Evolutionary conservation across 2,329 filamentous ascomycete genomes (phyloP).

Genomic region (Monilinia laxa): DNA sequence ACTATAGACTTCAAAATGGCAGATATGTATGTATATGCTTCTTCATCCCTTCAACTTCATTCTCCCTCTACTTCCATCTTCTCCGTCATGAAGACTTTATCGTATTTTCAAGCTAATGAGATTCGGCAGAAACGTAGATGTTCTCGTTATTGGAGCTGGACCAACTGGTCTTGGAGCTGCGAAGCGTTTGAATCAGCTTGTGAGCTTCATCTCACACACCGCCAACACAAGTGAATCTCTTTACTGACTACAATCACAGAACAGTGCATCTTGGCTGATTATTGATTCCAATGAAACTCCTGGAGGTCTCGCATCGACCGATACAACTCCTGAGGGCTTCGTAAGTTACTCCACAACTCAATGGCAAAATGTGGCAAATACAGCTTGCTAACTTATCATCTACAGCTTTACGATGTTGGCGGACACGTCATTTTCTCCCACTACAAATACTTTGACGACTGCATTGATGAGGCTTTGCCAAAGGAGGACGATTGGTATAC

Average conservation of each 20-base stretch:
- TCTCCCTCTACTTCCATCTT: background rate
- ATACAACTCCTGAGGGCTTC: slow-evolving; percentile 93
- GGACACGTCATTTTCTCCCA: slow-evolving; percentile 53
- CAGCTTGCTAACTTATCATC: slow-evolving; percentile 27
- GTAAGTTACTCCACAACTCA: slow-evolving; percentile 58
- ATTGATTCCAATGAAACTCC: slow-evolving; percentile 89
- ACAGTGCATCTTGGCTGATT: slow-evolving; percentile 93
- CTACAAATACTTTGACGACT: slow-evolving; percentile 99
- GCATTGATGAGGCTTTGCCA: slow-evolving; percentile 93
- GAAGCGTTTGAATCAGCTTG: slow-evolving; percentile 95
- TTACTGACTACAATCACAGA: slow-evolving; percentile 50
- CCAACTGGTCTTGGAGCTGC: slow-evolving; percentile 96
- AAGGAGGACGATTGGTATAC: slow-evolving; percentile 94
- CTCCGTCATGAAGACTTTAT: background rate
- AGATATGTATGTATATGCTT: slow-evolving; percentile 24
- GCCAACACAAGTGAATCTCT: slow-evolving; percentile 15
- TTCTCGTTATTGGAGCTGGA: slow-evolving; percentile 96
- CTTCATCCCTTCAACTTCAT: background rate
- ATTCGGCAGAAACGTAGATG: slow-evolving; percentile 71
- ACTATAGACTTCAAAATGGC: slow-evolving; percentile 23
- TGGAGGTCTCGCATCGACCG: slow-evolving; percentile 93
- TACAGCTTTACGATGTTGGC: slow-evolving; percentile 87
- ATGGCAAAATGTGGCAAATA: slow-evolving; percentile 25
- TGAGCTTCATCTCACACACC: slow-evolving; percentile 44
- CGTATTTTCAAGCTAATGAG: slow-evolving; percentile 20